Percentiles rank a stretch among this genome's conserved stretches.
Evolutionary conservation across 345 rosid genomes (phyloP).

Genomic region (Ailanthus altissimus): DNA sequence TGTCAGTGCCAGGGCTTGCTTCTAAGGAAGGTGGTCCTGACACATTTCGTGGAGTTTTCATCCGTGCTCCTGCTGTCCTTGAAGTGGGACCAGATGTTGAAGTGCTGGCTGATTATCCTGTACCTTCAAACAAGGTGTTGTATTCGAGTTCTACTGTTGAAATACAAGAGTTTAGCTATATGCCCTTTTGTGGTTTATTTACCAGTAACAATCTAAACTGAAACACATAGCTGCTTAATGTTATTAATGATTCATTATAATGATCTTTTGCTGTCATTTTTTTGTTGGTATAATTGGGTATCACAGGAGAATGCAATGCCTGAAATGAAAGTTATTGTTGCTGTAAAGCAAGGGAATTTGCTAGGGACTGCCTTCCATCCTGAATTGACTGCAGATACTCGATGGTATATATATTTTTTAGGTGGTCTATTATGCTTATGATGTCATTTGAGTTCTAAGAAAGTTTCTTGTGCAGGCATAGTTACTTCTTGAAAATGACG

Average conservation of each 20-base stretch:
- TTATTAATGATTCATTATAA: not conserved
- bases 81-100: constrained; percentile 83
- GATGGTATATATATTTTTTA: constrained; percentile 56
- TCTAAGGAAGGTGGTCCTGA: constrained; percentile 86
- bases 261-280: constrained; percentile 11
- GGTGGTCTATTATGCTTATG: constrained; percentile 3
- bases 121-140: constrained; percentile 61
- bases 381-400: constrained; percentile 86
- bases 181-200: not conserved
- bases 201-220: not conserved
- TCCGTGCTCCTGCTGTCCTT: constrained; percentile 93
- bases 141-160: constrained; percentile 77
- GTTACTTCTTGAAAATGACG: constrained; percentile 82
- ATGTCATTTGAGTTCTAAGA: constrained; percentile 11
- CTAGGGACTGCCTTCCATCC: constrained; percentile 96
- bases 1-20: constrained; percentile 67
- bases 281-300: not conserved
- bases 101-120: constrained; percentile 78
- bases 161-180: constrained; percentile 67
- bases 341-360: constrained; percentile 79
- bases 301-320: constrained; percentile 66
- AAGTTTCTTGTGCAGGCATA: constrained; percentile 61
- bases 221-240: not conserved
- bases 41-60: constrained; percentile 85
- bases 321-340: constrained; percentile 76